Conservation (phyloP, 2,329 filamentous ascomycete species). For the Graphilbum fragrans region DNA sequence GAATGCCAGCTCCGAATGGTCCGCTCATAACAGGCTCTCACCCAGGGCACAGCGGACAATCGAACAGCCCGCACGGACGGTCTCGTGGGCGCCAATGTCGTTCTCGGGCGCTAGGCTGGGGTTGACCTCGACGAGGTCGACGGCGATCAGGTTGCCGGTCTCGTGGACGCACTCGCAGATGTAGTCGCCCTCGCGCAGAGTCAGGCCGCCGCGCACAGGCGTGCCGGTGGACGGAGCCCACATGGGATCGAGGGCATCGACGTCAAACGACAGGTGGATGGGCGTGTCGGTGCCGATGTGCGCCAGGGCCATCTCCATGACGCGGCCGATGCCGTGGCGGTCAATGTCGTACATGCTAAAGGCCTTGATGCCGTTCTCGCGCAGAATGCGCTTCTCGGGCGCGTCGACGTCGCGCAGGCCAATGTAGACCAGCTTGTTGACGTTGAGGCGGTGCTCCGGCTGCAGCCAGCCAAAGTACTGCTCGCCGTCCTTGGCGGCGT, state of each 20-base stretch:
- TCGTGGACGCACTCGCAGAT: slow-evolving; percentile 82
- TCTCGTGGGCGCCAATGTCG: slow-evolving; percentile 62
- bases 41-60: slow-evolving; percentile 85
- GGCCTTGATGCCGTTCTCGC: slow-evolving; percentile 82
- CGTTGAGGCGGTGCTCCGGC: slow-evolving; percentile 55
- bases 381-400: slow-evolving; percentile 86
- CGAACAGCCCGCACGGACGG: slow-evolving; percentile 80
- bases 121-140: slow-evolving; percentile 78
- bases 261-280: slow-evolving; percentile 94
- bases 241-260: slow-evolving; percentile 90
- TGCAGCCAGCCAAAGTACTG: slow-evolving; percentile 86
- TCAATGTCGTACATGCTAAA: slow-evolving; percentile 99
- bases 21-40: slow-evolving; percentile 66
- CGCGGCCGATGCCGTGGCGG: slow-evolving; percentile 77
- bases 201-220: slow-evolving; percentile 84
- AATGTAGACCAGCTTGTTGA: slow-evolving; percentile 91
- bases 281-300: slow-evolving; percentile 92
- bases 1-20: too few species aligned
- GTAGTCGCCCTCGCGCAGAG: slow-evolving; percentile 89
- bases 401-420: slow-evolving; percentile 84
- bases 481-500: slow-evolving; percentile 60
- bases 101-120: slow-evolving; percentile 52
- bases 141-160: slow-evolving; percentile 65
- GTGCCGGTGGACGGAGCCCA: slow-evolving; percentile 96
- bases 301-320: slow-evolving; percentile 96